phyloP scores from a whole-genome alignment of 768 basidiomycete species.

The Macrocybe gigantea region DNA sequence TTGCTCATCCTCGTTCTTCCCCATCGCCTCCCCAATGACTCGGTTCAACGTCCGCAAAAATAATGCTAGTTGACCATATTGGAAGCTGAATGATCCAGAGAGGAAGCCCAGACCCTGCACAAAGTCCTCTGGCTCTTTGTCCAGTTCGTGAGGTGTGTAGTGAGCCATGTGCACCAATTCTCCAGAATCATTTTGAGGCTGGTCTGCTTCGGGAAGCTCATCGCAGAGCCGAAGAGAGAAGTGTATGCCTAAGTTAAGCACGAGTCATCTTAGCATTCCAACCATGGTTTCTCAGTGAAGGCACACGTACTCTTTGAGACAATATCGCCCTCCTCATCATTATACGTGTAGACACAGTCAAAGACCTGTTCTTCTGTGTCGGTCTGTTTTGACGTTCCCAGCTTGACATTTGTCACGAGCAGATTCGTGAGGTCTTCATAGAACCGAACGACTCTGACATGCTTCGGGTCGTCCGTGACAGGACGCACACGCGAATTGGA shows the following conservation, averaged over 20 bases:
- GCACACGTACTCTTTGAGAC: slow-evolving; percentile 32
- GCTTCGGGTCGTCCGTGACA: slow-evolving; percentile 49
- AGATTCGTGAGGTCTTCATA: slow-evolving; percentile 88
- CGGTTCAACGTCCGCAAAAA: slow-evolving; percentile 62
- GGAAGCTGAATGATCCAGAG: slow-evolving; percentile 60
- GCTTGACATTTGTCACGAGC: slow-evolving; percentile 58
- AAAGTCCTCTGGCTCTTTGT: slow-evolving; percentile 53
- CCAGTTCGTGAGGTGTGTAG: slow-evolving; percentile 60
- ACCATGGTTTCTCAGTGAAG: background rate
- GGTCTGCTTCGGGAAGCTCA: slow-evolving; percentile 26
- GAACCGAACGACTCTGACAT: slow-evolving; percentile 55
- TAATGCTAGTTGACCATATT: slow-evolving; percentile 55
- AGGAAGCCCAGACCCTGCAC: slow-evolving; percentile 59
- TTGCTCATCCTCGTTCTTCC: slow-evolving; percentile 5
- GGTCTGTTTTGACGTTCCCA: slow-evolving; percentile 26
- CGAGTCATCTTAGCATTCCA: too few species aligned
- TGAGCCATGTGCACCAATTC: slow-evolving; percentile 42
- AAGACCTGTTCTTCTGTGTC: slow-evolving; percentile 56
- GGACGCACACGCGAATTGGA: slow-evolving; percentile 28
- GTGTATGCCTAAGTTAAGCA: slow-evolving; percentile 41
- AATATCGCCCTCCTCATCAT: slow-evolving; percentile 26
- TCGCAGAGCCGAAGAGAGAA: slow-evolving; percentile 52
- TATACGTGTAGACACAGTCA: slow-evolving; percentile 63
- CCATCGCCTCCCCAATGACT: slow-evolving; percentile 32
- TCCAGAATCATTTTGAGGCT: slow-evolving; percentile 23